Base-by-base conservation (phyloP, 768 basidiomycete genomes). In the Pulveroboletus sp. region DNA sequence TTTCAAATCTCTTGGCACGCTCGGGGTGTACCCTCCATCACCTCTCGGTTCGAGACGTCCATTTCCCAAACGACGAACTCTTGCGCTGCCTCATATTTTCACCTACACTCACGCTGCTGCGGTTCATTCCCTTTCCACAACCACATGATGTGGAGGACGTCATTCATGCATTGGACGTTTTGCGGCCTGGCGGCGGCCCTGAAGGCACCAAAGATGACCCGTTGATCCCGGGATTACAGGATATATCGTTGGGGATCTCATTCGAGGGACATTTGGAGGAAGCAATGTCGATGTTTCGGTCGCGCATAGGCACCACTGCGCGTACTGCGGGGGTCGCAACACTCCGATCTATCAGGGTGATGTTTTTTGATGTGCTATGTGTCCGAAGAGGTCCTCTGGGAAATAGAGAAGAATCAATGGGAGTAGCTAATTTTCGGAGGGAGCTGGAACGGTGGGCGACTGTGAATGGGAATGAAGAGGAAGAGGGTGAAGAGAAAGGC, bases 221-320 rank as follows among this genome's bases (percentile, higher is more conserved):
- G 25, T 32, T 56, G 1, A 19, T 52, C 2, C 55, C 47, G 33
- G 39, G 2, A 7, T 45, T 63, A 43, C 56, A 46, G 5, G 47
- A 58, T 14, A 40, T 62, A 29, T 42, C 40, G 35, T n/a, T 61
- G 50, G 56, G 43, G 31, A 61, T 42, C 52, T 56, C 56, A 21
- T 36, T 38, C 20, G 50, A 50, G 29, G 33, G 17, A 1, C 45
- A 39, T 43, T 24, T 62, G 27, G 43, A 51, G 5, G 13, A 27
- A 33, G 43, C 58, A 21, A 14, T 45, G 38, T 23, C 24, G 6
- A 54, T 52, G 52, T 35, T 49, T 31, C 45, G 43, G n/a, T 58
- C 52, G 9, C 56, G 50, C 6, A 23, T 20, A 14, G 53, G 43
- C 4, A 12, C 43, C 14, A n/a, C n/a, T 24, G 55, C 45, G 4